Evolutionary conservation across 2,329 filamentous ascomycete genomes (phyloP).

Genomic region (Chalara sp.): DNA sequence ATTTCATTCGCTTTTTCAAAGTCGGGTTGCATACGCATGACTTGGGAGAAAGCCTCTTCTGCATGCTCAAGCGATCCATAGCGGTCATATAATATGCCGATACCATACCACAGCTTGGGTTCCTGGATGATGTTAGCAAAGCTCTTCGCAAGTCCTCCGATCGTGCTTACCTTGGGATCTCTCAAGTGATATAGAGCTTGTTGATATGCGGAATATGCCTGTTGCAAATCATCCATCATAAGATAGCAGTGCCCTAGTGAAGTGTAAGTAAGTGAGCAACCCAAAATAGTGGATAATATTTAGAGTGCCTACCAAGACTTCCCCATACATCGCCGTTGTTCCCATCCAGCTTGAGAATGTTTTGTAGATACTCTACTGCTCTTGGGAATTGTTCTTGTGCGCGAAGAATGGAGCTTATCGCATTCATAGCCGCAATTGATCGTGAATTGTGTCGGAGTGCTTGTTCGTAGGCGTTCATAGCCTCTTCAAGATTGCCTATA

Average conservation of each 20-base stretch:
- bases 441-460: constrained; percentile 81
- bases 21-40: constrained; percentile 96
- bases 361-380: constrained; percentile 87
- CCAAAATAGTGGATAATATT: neutral
- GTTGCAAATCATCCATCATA: constrained; percentile 97
- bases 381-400: constrained; percentile 91
- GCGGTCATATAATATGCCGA: constrained; percentile 92
- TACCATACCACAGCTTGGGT: constrained; percentile 97
- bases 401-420: constrained; percentile 84
- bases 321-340: constrained; percentile 96
- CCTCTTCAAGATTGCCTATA: constrained; percentile 81
- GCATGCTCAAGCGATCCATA: constrained; percentile 96
- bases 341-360: constrained; percentile 81
- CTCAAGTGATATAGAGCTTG: constrained; percentile 87
- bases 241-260: constrained; percentile 84
- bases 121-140: constrained; percentile 47
- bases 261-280: constrained; percentile 2
- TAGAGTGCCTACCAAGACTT: constrained; percentile 63
- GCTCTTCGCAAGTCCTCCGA: neutral
- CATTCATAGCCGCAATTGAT: constrained; percentile 87
- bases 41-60: constrained; percentile 95
- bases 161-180: constrained; percentile 70
- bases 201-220: constrained; percentile 95
- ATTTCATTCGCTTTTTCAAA: constrained; percentile 99
- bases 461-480: constrained; percentile 84